phyloP scores from a whole-genome alignment of 768 basidiomycete genomes.

The Coprinellus micaceus region DNA sequence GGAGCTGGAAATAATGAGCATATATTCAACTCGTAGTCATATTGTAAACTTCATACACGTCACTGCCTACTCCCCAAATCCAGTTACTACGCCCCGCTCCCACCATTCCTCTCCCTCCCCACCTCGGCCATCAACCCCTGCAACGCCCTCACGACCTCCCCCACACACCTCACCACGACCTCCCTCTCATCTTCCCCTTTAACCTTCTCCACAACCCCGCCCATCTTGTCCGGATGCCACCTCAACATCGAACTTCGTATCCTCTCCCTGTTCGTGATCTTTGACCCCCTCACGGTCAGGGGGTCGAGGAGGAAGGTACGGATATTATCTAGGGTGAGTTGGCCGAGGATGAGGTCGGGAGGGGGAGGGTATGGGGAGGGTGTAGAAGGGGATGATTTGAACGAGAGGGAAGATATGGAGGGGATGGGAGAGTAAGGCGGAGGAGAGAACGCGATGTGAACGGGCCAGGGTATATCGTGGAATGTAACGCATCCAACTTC shows the following conservation, averaged over 20 bases:
- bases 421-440: neutral
- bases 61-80: too few species aligned
- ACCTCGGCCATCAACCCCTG: slow-evolving; percentile 23
- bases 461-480: slow-evolving; percentile 63
- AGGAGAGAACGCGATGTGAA: slow-evolving; percentile 16
- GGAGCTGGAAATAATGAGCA: too few species aligned
- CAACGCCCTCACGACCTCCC: slow-evolving; percentile 36
- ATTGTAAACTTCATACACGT: too few species aligned
- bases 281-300: slow-evolving; percentile 38
- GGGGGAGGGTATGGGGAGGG: neutral
- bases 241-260: slow-evolving; percentile 58
- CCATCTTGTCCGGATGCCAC: slow-evolving; percentile 69
- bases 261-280: slow-evolving; percentile 45
- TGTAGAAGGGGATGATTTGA: neutral
- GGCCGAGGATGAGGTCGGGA: slow-evolving; percentile 17
- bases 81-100: too few species aligned
- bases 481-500: slow-evolving; percentile 33
- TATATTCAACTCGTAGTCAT: too few species aligned
- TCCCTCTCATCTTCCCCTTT: slow-evolving; percentile 38
- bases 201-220: slow-evolving; percentile 39
- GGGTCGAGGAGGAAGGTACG: slow-evolving; percentile 49
- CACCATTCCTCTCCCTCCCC: neutral
- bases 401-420: neutral
- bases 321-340: slow-evolving; percentile 38
- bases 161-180: slow-evolving; percentile 43